A percentile compares a stretch with the other conserved stretches of the same genome.
These are phyloP conservation scores for Tolypocladium tropicale DNA, from an alignment of 2,329 filamentous ascomycete genomes.

Conservation along the genomic window DNA sequence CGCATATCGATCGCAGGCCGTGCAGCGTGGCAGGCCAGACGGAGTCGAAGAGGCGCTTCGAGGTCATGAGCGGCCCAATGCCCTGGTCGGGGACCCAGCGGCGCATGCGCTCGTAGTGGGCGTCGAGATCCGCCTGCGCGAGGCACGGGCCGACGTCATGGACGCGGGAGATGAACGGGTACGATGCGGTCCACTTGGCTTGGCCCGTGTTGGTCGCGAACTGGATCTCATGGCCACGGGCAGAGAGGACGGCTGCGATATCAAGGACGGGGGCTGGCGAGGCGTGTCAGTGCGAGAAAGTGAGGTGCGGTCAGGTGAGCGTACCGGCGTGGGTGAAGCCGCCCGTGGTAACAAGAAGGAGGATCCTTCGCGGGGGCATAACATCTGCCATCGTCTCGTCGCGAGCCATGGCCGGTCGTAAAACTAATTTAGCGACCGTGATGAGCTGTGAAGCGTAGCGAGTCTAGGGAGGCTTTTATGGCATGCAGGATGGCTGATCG, in stretches of 20 bases:
- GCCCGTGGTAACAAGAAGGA: not conserved
- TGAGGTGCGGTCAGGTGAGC: not conserved
- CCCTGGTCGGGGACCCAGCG: slow-evolving; percentile 20
- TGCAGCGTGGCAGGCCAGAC: slow-evolving; percentile 22
- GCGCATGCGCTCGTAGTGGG: slow-evolving; percentile 24
- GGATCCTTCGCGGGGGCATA: not conserved
- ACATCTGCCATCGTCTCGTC: not conserved
- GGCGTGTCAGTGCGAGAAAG: not conserved
- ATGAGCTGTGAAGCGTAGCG: not conserved
- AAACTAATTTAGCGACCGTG: not conserved
- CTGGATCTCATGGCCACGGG: slow-evolving; percentile 23
- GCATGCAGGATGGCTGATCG: not conserved
- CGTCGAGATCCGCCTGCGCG: slow-evolving; percentile 15
- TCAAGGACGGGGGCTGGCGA: not conserved
- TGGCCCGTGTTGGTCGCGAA: slow-evolving; percentile 28
- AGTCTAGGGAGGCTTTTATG: not conserved
- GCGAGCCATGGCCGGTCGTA: not conserved
- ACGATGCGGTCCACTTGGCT: slow-evolving; percentile 20
- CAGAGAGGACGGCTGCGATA: slow-evolving; percentile 17
- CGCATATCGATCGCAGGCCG: slow-evolving; percentile 5
- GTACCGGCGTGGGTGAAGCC: not conserved
- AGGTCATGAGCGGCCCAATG: slow-evolving; percentile 18
- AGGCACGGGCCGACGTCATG: slow-evolving; percentile 20
- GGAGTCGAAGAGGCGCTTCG: slow-evolving; percentile 26
- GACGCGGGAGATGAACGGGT: slow-evolving; percentile 19